Base-by-base conservation (phyloP, 2,329 filamentous ascomycete species). In the Coniochaeta ligniaria region DNA sequence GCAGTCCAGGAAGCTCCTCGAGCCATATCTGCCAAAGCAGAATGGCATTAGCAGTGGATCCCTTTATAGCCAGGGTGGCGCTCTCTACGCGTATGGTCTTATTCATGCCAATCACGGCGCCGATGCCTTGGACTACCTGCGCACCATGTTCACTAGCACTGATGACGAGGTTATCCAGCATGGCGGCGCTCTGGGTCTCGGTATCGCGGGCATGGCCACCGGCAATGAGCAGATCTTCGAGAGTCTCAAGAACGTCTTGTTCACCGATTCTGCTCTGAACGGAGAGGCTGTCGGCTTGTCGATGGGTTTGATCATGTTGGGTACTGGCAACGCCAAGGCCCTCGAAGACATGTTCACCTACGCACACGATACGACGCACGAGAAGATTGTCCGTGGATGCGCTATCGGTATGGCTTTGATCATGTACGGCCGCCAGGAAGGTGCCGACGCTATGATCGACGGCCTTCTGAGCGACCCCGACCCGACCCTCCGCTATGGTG, bases 81-180 rank as follows among this genome's bases (percentile, higher is more conserved):
- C 95, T 26, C 82, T 99, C 2, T 99, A 96, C 71, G 95, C 95
- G 2, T 92, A 97, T 64, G 95, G 95, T 67, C 78, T 99, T 59
- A 97, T 99, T 61, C 96, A 98, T 71, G 93, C 95, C 68, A 99
- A 99, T 76, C 95, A 98, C 70, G 95, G 95, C 63, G 92, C 92
- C 5, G 90, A 93, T 70, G 95, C 96, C 16, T 78, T 95, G 4
- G 87, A 91, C 43, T 94, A 93, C 67, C 82, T 96, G 41, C 87
- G 87, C 64, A 81, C 81, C 31, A 89, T 92, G 69, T 94, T 96
- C 73, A 83, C 81, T 50, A 82, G 86, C 45, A 89, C 90, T 5
- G 85, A 90, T 60, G 91, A 95, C 75, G 95, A 99, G 73, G 92
- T 98, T 55, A 92, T 99, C 56, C 94, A 97, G 75, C 95, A 99